Evolutionary conservation across 2,329 filamentous ascomycete species (phyloP).

Genomic region (Apiospora koreana): DNA sequence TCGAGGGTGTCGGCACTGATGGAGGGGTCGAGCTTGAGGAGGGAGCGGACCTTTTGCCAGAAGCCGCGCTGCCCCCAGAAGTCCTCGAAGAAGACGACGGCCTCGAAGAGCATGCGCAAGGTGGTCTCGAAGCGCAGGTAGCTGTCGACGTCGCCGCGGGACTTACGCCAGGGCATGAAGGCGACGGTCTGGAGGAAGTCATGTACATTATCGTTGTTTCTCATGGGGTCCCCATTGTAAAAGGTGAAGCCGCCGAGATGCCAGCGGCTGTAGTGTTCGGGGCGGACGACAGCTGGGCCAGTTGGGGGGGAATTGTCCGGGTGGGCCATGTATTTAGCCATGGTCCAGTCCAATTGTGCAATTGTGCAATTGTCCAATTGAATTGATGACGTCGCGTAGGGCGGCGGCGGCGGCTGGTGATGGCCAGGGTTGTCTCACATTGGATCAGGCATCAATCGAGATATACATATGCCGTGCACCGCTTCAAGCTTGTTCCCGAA

Average conservation of each 20-base stretch:
- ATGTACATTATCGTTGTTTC: background rate
- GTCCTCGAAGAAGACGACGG: constrained; percentile 10
- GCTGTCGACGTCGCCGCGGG: background rate
- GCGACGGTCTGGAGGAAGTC: constrained; percentile 1
- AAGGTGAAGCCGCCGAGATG: constrained; percentile 9
- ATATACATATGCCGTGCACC: too few relatives aligned
- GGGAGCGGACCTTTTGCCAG: constrained; percentile 7
- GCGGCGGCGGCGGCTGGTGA: background rate
- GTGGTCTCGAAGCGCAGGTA: constrained; percentile 14
- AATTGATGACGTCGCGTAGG: background rate
- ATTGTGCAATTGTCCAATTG: too few relatives aligned
- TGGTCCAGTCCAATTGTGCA: too few relatives aligned
- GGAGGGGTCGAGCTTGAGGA: background rate
- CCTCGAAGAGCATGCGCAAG: constrained; percentile 15
- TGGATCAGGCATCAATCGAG: background rate
- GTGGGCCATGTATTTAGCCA: constrained; percentile 8
- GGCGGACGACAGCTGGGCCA: background rate
- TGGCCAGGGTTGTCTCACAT: background rate
- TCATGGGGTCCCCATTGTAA: background rate
- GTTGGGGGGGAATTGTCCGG: background rate
- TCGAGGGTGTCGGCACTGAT: constrained; percentile 3
- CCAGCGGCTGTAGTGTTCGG: background rate
- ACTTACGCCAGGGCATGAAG: constrained; percentile 11
- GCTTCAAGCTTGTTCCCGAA: too few relatives aligned
- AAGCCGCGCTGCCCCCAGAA: constrained; percentile 13